Evolutionary conservation across 345 rosid species (phyloP).

Genomic region (Microcos paniculata): DNA sequence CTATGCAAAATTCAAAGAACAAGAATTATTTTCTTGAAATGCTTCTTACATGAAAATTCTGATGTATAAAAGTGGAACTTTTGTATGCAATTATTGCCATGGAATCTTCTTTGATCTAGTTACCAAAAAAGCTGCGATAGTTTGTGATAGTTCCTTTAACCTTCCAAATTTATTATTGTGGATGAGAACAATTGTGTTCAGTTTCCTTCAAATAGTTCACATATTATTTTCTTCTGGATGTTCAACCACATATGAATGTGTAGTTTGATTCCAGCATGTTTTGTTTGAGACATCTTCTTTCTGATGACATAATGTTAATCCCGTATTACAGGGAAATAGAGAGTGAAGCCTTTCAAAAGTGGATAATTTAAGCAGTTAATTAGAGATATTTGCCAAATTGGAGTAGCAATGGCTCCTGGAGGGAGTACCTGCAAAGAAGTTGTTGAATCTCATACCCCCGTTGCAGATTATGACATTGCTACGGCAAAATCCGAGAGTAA

Average conservation of each 20-base stretch:
- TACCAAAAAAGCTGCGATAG: neutral
- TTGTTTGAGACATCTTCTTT: neutral
- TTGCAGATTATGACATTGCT: conserved; percentile 24
- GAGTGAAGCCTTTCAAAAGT: conserved; percentile 11
- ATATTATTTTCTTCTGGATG: neutral
- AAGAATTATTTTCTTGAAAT: neutral
- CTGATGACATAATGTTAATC: neutral
- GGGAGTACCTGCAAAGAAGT: conserved; percentile 46
- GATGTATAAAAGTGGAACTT: neutral
- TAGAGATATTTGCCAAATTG: conserved; percentile 6
- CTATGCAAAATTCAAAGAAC: neutral
- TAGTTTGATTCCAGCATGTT: neutral
- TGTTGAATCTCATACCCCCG: conserved; percentile 26
- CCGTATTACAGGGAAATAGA: conserved; percentile 18
- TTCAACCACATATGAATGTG: neutral
- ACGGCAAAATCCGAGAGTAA: conserved; percentile 28
- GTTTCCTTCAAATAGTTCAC: conserved; percentile 1
- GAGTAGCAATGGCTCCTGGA: conserved; percentile 48
- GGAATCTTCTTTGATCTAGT: neutral
- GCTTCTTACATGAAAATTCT: conserved; percentile 1
- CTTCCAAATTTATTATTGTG: neutral
- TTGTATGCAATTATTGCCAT: neutral
- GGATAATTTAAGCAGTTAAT: conserved; percentile 4
- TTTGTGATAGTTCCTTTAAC: neutral
- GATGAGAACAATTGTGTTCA: neutral